Evolutionary conservation across 2,329 filamentous ascomycete species (phyloP), one percentile per base, ranked within the genome.

Genomic region (Colletotrichum somersetense): DNA sequence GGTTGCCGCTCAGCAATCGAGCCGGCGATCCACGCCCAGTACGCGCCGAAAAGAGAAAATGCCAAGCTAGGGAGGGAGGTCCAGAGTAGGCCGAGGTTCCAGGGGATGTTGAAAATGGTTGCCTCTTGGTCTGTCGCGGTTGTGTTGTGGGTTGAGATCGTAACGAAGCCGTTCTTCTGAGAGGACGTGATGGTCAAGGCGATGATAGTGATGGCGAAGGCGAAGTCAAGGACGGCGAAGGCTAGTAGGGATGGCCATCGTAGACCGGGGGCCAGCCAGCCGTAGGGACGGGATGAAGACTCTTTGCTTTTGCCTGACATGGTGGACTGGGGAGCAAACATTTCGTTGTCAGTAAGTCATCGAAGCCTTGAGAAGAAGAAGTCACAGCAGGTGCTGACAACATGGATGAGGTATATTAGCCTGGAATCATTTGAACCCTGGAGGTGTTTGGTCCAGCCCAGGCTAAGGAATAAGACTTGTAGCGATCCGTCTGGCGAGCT

Each of bases 11-110:
- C 64, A 5, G 44, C 33, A 10, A 67, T 10, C 26, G 64, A 35
- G 12, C 12, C 20, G 3, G 64, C 56, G 5, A 67, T 67, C 64
- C 64, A 67, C 20, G 42, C 46, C 64, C 64, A 67, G 64, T 67
- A 67, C 0, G 56, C 64, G 33, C 30, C 64, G 56, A 67, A 67
- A 8, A 67, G 55, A n/a, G 64, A 30, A 20, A 67, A 67, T 1
- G 23, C 16, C 7, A 67, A 53, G 23, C 56, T 67, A 1, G 64
- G 64, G 6, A 67, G 11, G 16, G 64, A 50, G 20, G 56, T 67
- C 62, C 64, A 61, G 8, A 61, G 44, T 1, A 67, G 16, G 16
- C 64, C 56, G 16, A 61, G 40, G 14, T 61, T 40, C 55, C 46
- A 46, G 18, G 48, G 23, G 64, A 61, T 5, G 48, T 55, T 40